These are phyloP conservation scores for Laburnicola sp. DNA, from an alignment of 2,329 filamentous ascomycete genomes.

Conservation along the genomic window DNA sequence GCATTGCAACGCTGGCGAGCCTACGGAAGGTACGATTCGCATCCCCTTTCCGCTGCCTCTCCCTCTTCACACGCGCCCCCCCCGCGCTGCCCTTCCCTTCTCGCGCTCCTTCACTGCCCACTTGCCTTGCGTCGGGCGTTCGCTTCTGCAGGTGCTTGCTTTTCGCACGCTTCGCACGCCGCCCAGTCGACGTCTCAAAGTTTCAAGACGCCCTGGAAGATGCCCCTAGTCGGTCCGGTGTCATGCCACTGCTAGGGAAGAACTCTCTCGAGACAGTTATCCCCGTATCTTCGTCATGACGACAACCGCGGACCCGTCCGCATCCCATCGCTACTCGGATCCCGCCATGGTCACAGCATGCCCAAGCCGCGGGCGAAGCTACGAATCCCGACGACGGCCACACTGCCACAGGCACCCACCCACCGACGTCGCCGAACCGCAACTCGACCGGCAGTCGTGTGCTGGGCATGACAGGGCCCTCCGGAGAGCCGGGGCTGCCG, in stretches of 20 bases:
- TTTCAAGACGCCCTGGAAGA: conserved; percentile 20
- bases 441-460: no score
- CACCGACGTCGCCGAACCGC: no score
- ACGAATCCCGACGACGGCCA: no score
- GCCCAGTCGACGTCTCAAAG: conserved; percentile 13
- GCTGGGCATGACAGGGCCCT: no score
- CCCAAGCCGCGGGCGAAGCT: conserved; percentile 73
- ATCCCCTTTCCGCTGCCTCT: not conserved
- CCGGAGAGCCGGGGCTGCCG: no score
- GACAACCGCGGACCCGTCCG: conserved; percentile 14
- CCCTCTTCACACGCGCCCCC: not conserved
- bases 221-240: conserved; percentile 25
- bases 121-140: conserved; percentile 2
- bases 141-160: conserved; percentile 14
- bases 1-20: not conserved
- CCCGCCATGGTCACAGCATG: conserved; percentile 50
- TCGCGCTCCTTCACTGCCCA: conserved; percentile 11
- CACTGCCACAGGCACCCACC: no score
- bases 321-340: conserved; percentile 18
- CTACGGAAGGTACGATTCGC: not conserved
- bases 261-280: conserved; percentile 26
- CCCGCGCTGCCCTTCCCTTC: conserved; percentile 7
- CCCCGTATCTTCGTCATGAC: conserved; percentile 40
- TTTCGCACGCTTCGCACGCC: conserved; percentile 28
- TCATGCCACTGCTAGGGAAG: conserved; percentile 37